A percentile compares a stretch with the other conserved stretches of the same genome.
These are phyloP conservation scores for Aspergillus hancockii DNA, from an alignment of 495 filamentous ascomycete genomes.

Conservation along the genomic window DNA sequence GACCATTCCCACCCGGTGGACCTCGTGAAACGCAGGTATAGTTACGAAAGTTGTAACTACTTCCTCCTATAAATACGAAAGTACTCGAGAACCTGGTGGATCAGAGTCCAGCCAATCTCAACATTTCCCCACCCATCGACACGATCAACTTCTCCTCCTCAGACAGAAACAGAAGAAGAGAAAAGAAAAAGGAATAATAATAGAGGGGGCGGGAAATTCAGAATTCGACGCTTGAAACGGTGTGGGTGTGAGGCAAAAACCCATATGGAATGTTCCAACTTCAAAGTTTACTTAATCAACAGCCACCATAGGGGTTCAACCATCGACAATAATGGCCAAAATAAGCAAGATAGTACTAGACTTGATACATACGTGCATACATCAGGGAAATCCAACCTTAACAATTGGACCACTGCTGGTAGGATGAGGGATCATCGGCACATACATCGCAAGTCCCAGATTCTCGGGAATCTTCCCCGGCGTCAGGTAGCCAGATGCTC, in stretches of 20 bases:
- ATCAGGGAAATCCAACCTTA: conserved; percentile 18
- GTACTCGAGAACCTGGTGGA: background rate
- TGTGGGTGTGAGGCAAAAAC: conserved; percentile 4
- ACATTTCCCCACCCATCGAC: background rate
- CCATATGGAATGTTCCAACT: conserved; percentile 21
- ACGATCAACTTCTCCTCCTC: background rate
- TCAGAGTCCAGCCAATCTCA: conserved; percentile 1
- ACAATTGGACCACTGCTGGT: background rate
- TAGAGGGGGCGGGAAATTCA: background rate
- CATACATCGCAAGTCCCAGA: conserved; percentile 19
- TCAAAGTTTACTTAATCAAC: conserved; percentile 11
- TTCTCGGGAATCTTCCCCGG: conserved; percentile 19
- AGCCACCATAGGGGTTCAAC: conserved; percentile 1
- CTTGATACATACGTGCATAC: background rate
- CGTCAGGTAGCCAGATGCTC: background rate
- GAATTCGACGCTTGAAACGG: conserved; percentile 5
- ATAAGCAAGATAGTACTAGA: background rate
- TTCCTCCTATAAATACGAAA: background rate
- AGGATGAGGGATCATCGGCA: conserved; percentile 14
- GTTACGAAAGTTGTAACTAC: background rate
- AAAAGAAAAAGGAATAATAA: background rate
- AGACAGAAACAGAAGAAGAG: too few relatives aligned
- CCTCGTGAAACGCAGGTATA: conserved; percentile 8
- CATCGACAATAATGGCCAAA: conserved; percentile 1
- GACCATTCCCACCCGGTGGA: conserved; percentile 14